Evolutionary conservation across 1,284 basidiomycete species (phyloP).

Genomic region (Wolfiporia cocos): DNA sequence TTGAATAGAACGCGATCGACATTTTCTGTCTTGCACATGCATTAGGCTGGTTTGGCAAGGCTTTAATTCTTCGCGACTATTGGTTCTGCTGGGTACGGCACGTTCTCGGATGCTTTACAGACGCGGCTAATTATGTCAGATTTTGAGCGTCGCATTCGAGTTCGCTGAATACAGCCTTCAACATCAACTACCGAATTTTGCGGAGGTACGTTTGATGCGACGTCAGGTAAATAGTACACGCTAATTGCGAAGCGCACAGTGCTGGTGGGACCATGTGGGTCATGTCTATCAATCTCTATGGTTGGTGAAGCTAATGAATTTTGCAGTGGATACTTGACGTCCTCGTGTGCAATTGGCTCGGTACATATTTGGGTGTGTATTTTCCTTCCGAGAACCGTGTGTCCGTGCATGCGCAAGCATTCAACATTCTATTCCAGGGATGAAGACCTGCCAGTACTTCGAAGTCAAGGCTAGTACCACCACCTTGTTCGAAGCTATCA

Average conservation of each 20-base stretch:
- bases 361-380: slow-evolving; percentile 66
- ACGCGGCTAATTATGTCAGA: slow-evolving; percentile 36
- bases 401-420: slow-evolving; percentile 3
- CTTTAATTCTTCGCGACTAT: slow-evolving; percentile 79
- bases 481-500: neutral
- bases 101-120: slow-evolving; percentile 3
- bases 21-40: slow-evolving; percentile 81
- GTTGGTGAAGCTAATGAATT: slow-evolving; percentile 8
- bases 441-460: slow-evolving; percentile 81
- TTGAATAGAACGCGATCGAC: slow-evolving; percentile 62
- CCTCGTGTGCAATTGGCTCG: slow-evolving; percentile 80
- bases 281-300: slow-evolving; percentile 7
- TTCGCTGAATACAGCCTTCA: slow-evolving; percentile 80
- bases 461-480: slow-evolving; percentile 65
- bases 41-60: slow-evolving; percentile 84
- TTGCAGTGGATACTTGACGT: slow-evolving; percentile 79
- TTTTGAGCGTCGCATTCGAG: slow-evolving; percentile 80
- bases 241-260: too few species aligned
- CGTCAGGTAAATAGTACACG: too few species aligned
- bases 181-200: slow-evolving; percentile 80
- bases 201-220: slow-evolving; percentile 63
- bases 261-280: slow-evolving; percentile 86
- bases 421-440: slow-evolving; percentile 39
- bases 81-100: slow-evolving; percentile 80
- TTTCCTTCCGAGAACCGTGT: too few species aligned